Percentiles rank a stretch among this genome's conserved stretches.
phyloP scores from a whole-genome alignment of 257 asterid species.

The Solanum clarkiae region DNA sequence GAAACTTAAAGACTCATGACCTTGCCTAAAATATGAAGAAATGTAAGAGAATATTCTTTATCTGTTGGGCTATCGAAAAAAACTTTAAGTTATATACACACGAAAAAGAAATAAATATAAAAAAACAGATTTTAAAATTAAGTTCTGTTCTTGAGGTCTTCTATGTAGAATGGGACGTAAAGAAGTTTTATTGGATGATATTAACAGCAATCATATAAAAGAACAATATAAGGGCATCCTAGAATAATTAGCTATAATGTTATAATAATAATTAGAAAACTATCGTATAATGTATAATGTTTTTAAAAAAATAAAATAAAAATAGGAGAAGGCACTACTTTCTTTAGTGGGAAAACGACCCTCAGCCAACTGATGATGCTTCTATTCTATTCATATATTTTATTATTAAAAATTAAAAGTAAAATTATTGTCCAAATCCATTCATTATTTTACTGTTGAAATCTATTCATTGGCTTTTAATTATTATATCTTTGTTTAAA shows the following conservation, averaged over 20 bases:
- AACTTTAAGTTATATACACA: background rate
- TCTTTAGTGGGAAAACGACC: constrained; percentile 17
- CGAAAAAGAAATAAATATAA: background rate
- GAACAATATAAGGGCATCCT: background rate
- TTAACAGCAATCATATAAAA: background rate
- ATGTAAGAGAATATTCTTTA: background rate
- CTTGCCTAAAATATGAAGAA: background rate
- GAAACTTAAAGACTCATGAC: too few species aligned
- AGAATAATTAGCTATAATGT: background rate
- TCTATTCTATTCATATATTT: background rate
- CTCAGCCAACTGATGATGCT: constrained; percentile 14
- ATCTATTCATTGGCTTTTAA: background rate
- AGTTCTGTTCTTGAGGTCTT: background rate
- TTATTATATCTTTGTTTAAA: background rate
- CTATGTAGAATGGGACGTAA: background rate
- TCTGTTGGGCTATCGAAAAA: background rate
- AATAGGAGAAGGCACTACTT: background rate
- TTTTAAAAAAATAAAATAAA: background rate
- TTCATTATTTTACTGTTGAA: background rate
- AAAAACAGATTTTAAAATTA: background rate
- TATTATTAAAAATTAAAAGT: background rate
- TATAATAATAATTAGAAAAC: background rate
- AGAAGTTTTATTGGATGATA: background rate
- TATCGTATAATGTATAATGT: background rate
- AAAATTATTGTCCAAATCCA: background rate